Evolutionary conservation across 31 red algal species (phyloP).

Genomic region (Endocladia muricata): DNA sequence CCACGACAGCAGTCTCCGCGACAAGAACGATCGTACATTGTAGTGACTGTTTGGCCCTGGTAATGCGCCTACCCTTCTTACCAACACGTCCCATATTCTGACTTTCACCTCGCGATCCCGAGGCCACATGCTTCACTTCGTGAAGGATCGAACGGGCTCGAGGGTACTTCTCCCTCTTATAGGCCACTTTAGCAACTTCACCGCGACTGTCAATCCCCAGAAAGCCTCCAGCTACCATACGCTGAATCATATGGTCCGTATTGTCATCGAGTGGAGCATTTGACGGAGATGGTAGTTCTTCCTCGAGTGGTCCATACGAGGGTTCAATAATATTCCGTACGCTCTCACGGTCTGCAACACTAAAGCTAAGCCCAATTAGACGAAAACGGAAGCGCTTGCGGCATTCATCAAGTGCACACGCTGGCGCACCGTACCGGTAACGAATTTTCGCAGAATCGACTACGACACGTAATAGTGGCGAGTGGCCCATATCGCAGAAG

Average conservation of each 20-base stretch:
- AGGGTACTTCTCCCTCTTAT: not conserved
- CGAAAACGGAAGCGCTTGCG: conserved; percentile 46
- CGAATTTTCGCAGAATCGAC: conserved; percentile 56
- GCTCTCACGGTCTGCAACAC: conserved; percentile 13
- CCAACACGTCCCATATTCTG: not conserved
- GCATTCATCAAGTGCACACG: conserved; percentile 36
- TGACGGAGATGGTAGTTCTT: not conserved
- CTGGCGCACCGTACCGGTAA: conserved; percentile 56
- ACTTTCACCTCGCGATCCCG: not conserved
- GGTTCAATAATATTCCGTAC: conserved; percentile 9
- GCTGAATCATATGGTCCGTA: conserved; percentile 10
- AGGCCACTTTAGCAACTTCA: too few species aligned
- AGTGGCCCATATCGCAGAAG: conserved; percentile 63
- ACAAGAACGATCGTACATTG: conserved; percentile 42
- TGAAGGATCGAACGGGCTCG: not conserved
- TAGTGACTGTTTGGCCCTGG: not conserved
- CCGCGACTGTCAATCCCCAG: not conserved
- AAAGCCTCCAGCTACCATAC: not conserved
- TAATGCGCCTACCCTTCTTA: not conserved
- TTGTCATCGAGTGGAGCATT: not conserved
- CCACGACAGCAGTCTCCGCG: conserved; percentile 36
- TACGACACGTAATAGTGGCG: conserved; percentile 46
- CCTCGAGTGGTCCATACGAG: not conserved
- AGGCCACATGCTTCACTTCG: too few species aligned
- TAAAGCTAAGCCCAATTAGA: conserved; percentile 30